Evolutionary conservation across 306 rosid genomes (phyloP).

Genomic region (Casuarina equisetifolia): DNA sequence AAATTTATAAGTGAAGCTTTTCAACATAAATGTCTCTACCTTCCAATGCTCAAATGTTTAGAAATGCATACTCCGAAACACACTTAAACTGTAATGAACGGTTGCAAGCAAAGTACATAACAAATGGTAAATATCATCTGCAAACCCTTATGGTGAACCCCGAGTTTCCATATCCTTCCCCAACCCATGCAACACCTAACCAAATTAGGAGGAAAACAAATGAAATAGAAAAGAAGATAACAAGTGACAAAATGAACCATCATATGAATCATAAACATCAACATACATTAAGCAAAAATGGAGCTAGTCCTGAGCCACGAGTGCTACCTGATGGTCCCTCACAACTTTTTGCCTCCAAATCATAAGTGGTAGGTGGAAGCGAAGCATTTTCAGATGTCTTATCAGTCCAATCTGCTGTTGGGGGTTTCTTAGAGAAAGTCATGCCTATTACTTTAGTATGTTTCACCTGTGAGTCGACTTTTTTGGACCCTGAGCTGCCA

Average conservation of each 20-base stretch:
- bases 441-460: conserved; percentile 41
- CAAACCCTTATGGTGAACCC: background rate
- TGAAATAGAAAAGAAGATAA: background rate
- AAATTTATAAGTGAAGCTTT: too few species aligned
- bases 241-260: background rate
- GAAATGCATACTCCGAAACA: too few species aligned
- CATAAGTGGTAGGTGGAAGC: conserved; percentile 26
- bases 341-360: conserved; percentile 30
- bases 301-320: background rate
- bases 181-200: background rate
- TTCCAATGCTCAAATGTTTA: too few species aligned
- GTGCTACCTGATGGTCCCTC: conserved; percentile 54
- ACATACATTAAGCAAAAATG: background rate
- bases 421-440: conserved; percentile 41
- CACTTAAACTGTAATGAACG: too few species aligned
- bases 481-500: conserved; percentile 27
- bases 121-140: too few species aligned
- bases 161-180: background rate
- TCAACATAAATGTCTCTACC: too few species aligned
- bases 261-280: background rate
- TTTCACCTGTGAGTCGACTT: conserved; percentile 29
- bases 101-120: too few species aligned
- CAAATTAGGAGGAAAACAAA: background rate
- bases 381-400: conserved; percentile 30
- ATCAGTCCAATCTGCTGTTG: conserved; percentile 34